These are phyloP conservation scores for Pleurotus salmoneostramineus DNA, from an alignment of 768 basidiomycete species.

Conservation along the genomic window DNA sequence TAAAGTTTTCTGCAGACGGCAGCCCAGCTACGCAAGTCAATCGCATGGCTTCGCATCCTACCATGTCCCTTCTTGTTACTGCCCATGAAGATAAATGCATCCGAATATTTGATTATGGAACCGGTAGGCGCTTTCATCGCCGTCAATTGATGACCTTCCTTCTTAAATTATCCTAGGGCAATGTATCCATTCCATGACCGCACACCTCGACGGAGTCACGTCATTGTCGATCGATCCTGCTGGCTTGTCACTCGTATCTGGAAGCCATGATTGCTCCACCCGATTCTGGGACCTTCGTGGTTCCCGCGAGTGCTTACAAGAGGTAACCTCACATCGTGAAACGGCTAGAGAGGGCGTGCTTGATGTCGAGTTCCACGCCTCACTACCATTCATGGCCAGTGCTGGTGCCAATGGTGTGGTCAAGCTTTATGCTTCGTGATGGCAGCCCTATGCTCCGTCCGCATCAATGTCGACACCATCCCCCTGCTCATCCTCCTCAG, in stretches of 20 bases:
- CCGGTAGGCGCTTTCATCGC: conserved; percentile 47
- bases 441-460: conserved; percentile 66
- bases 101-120: conserved; percentile 80
- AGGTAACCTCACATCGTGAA: conserved; percentile 83
- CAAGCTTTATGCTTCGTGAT: conserved; percentile 86
- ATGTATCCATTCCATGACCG: conserved; percentile 87
- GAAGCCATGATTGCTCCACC: conserved; percentile 89
- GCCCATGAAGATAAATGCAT: conserved; percentile 95
- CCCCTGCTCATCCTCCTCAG: background rate
- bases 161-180: conserved; percentile 43
- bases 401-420: conserved; percentile 96
- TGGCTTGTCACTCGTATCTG: conserved; percentile 84
- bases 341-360: conserved; percentile 91
- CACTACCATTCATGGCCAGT: conserved; percentile 84
- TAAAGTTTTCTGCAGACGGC: conserved; percentile 45
- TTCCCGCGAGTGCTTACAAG: conserved; percentile 79
- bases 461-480: background rate
- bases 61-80: conserved; percentile 81
- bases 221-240: conserved; percentile 86
- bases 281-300: conserved; percentile 93
- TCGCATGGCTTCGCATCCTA: conserved; percentile 85
- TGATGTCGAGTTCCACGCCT: conserved; percentile 80
- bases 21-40: conserved; percentile 80
- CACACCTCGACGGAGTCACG: conserved; percentile 90
- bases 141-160: background rate